Conservation (phyloP, 73 alveolate species). For the Paraurostyla sp. region DNA sequence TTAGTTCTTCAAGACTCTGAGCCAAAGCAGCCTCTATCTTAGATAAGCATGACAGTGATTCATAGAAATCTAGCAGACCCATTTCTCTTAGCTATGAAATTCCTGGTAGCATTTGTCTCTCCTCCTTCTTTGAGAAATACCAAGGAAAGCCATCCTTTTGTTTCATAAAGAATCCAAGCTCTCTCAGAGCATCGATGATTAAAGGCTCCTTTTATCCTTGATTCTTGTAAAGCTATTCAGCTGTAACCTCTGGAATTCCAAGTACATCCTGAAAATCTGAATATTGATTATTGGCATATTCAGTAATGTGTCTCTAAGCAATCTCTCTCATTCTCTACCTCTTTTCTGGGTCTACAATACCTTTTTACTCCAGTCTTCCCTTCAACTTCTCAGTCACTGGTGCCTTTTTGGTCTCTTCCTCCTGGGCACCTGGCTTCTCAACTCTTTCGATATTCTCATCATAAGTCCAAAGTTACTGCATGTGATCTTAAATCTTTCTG, state of each 20-base stretch:
- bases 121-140: conserved; percentile 44
- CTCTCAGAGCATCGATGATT: conserved; percentile 72
- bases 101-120: not conserved
- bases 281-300: conserved; percentile 70
- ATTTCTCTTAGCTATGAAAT: not conserved
- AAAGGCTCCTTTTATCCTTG: conserved; percentile 73
- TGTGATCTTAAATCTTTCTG: conserved; percentile 59
- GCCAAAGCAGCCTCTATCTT: conserved; percentile 39
- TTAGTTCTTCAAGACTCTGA: conserved; percentile 6
- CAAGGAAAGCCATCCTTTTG: conserved; percentile 78
- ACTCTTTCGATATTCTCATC: conserved; percentile 42
- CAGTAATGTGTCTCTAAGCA: conserved; percentile 76
- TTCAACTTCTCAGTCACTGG: conserved; percentile 47
- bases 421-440: not conserved
- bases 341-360: conserved; percentile 49
- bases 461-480: conserved; percentile 28
- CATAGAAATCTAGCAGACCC: conserved; percentile 66
- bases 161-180: conserved; percentile 68
- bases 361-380: conserved; percentile 29
- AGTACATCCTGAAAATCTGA: conserved; percentile 74
- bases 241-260: conserved; percentile 79
- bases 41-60: conserved; percentile 58
- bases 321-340: conserved; percentile 62
- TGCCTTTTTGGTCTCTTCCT: conserved; percentile 34
- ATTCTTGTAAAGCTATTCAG: conserved; percentile 68